Evolutionary conservation across 2,329 filamentous ascomycete genomes (phyloP), one percentile per base, ranked within the genome.

Genomic region (Sporothrix protearum): DNA sequence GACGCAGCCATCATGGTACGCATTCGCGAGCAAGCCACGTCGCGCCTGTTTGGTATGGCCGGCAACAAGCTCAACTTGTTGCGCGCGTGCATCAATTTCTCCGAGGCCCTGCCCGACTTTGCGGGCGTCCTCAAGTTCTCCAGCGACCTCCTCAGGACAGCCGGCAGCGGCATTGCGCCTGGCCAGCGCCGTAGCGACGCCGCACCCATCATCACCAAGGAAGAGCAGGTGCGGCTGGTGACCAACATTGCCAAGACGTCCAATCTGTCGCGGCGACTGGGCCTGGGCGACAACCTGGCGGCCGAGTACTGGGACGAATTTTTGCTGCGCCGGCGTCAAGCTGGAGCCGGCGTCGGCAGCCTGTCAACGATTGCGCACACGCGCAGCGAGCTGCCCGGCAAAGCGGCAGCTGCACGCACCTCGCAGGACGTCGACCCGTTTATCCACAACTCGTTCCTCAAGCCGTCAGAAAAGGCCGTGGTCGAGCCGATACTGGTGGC

Each of bases 251-350:
- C 90, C 47, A 91, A 95, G 74, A 97, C 94, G 0, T 88, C 94
- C 39, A 88, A 85, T 42, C 88, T 96, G n/a, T 91, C 92, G 0
- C 88, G 87, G 73, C 90, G 92, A 72, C 81, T 97, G 33, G 94
- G 94, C 0, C 82, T 94, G 36, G 83, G 86, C 19, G 82, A 91
- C 71, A 81, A 36, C 19, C 64, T 95, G 55, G 86, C 89, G 69
- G 94, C 93, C 6, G 92, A 96, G 76, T 99, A 97, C 78, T 99
- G 96, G 96, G 96, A 99, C 79, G 93, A 97, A 77, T 98, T 98
- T 76, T 84, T 99, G 9, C 86, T 99, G 63, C 89, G 96, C 67
- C 67, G 89, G 89, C 74, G 83, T 97, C 76, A 87, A 90, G 70
- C 83, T 97, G 57, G 88, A 94, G 68, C 84, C 91, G 30, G 80